Percentiles rank a stretch among this genome's conserved stretches.
These are phyloP conservation scores for Colletotrichum sp. DNA, from an alignment of 2,329 filamentous ascomycete species.

Conservation along the genomic window DNA sequence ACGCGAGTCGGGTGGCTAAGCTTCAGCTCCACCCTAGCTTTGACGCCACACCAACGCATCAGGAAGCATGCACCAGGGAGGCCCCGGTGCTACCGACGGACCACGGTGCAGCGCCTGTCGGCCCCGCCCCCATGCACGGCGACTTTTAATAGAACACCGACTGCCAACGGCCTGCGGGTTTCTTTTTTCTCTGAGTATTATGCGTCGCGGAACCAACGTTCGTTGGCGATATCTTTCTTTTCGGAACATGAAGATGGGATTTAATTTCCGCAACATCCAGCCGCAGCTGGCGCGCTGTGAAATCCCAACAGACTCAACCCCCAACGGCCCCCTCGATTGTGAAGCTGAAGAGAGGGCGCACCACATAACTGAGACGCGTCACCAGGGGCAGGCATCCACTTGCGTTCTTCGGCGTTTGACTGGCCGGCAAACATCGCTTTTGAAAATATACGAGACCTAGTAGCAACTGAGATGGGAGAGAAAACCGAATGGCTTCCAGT, in stretches of 20 bases:
- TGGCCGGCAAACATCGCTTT: background rate
- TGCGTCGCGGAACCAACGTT: background rate
- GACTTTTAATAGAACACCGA: slow-evolving; percentile 8
- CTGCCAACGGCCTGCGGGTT: background rate
- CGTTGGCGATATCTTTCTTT: background rate
- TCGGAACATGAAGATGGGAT: background rate
- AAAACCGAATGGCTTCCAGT: background rate
- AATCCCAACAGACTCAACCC: background rate
- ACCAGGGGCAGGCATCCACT: background rate
- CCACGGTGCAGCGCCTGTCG: background rate
- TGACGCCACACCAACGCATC: slow-evolving; percentile 23
- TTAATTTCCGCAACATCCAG: background rate
- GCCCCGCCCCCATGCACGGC: background rate
- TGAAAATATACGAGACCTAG: background rate
- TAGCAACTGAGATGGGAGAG: background rate
- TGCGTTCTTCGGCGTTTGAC: background rate
- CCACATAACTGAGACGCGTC: background rate
- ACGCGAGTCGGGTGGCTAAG: slow-evolving; percentile 23
- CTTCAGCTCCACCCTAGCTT: slow-evolving; percentile 23
- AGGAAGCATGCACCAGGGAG: slow-evolving; percentile 12
- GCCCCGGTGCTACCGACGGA: slow-evolving; percentile 2
- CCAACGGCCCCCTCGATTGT: background rate
- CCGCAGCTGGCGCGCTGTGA: background rate
- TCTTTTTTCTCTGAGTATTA: background rate
- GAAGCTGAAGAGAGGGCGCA: background rate